Conservation (phyloP, 345 rosid genomes). For the Ceriops zippeliana region DNA sequence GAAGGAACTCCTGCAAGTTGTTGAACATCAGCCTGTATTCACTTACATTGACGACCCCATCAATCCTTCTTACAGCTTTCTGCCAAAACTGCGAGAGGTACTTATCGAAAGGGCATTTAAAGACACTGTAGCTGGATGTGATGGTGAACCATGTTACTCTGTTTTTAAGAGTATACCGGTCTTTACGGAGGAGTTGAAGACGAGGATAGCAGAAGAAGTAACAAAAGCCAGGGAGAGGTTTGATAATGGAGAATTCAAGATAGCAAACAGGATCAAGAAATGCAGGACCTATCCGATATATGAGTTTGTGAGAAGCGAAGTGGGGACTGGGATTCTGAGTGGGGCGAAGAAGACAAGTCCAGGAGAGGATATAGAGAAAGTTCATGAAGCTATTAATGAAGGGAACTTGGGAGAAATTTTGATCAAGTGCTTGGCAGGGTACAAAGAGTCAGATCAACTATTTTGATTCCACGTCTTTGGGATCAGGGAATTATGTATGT, state of each 20-base stretch:
- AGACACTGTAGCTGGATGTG: conserved; percentile 16
- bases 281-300: conserved; percentile 44
- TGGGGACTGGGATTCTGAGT: conserved; percentile 39
- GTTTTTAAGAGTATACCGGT: conserved; percentile 37
- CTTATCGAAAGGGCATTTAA: conserved; percentile 30
- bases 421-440: conserved; percentile 27
- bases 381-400: conserved; percentile 37
- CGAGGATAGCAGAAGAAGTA: conserved; percentile 36
- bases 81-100: conserved; percentile 40
- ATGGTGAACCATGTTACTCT: conserved; percentile 26
- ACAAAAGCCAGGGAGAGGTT: conserved; percentile 34
- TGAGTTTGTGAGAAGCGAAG: conserved; percentile 40
- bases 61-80: conserved; percentile 36
- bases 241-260: conserved; percentile 19
- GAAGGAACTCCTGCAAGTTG: conserved; percentile 41
- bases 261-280: conserved; percentile 37
- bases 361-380: conserved; percentile 53
- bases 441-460: not conserved
- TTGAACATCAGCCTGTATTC: conserved; percentile 41
- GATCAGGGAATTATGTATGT: no score
- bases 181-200: conserved; percentile 37
- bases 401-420: conserved; percentile 38
- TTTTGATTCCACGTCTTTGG: not conserved
- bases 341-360: conserved; percentile 48
- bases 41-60: conserved; percentile 44